Conservation (phyloP, 352 stramenopile species). For the Phytophthora ohioensis region DNA sequence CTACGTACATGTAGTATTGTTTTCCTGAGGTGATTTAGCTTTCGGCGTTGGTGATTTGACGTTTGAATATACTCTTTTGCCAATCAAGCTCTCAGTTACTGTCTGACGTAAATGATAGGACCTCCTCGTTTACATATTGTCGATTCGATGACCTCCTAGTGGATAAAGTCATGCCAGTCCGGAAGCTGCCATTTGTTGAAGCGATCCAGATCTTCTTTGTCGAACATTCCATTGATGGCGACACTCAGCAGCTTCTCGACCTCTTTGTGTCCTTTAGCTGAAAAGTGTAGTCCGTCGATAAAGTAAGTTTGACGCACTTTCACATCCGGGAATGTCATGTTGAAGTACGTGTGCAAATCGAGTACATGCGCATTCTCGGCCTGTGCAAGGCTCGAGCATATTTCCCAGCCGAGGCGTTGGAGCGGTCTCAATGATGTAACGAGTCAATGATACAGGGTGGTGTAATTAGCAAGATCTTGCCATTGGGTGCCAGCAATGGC, state of each 20-base stretch:
- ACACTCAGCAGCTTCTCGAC: conserved; percentile 23
- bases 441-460: conserved; percentile 46
- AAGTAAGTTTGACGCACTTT: conserved; percentile 32
- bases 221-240: conserved; percentile 35
- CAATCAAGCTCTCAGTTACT: too few species aligned
- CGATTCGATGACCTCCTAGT: not conserved
- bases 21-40: too few species aligned
- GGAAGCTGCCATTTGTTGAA: conserved; percentile 46
- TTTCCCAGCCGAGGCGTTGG: conserved; percentile 37
- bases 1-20: too few species aligned
- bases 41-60: too few species aligned
- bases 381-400: conserved; percentile 54
- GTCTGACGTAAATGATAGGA: too few species aligned
- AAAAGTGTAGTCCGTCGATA: conserved; percentile 63
- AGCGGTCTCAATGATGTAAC: conserved; percentile 43
- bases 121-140: too few species aligned
- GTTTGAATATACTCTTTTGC: too few species aligned
- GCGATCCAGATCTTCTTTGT: conserved; percentile 19
- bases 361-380: conserved; percentile 47
- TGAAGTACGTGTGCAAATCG: conserved; percentile 57
- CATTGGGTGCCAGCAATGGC: conserved; percentile 26
- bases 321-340: conserved; percentile 39
- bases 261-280: conserved; percentile 46
- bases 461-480: conserved; percentile 34
- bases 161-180: conserved; percentile 57